These are phyloP conservation scores for Naganishia albida DNA, from an alignment of 1,284 basidiomycete genomes.

Conservation along the genomic window DNA sequence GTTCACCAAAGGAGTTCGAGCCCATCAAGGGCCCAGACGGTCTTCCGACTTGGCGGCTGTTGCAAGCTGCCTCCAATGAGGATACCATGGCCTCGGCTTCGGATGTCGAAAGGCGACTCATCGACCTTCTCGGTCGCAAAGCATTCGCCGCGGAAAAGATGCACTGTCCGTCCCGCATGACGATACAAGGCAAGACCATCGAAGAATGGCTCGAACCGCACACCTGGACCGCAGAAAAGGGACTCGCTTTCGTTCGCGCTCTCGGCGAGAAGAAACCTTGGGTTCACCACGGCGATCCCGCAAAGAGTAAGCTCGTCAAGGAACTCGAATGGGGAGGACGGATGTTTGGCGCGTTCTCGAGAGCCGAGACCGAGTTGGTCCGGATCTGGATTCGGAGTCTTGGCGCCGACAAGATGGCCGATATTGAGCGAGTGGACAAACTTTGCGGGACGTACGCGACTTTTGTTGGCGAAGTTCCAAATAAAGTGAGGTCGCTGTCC, in stretches of 20 bases:
- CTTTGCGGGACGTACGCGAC: conserved; percentile 14
- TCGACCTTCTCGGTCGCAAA: conserved; percentile 38
- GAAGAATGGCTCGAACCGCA: conserved; percentile 44
- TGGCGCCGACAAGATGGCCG: conserved; percentile 13
- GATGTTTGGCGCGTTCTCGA: conserved; percentile 48
- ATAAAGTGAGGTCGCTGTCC: conserved; percentile 5
- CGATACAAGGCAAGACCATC: conserved; percentile 37
- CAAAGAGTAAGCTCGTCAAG: conserved; percentile 38
- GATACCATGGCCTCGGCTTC: conserved; percentile 1
- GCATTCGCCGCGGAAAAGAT: conserved; percentile 38
- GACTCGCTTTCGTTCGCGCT: conserved; percentile 37
- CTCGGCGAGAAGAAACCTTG: conserved; percentile 38
- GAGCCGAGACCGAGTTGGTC: conserved; percentile 36
- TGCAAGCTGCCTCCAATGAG: not conserved
- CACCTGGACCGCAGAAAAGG: conserved; percentile 33
- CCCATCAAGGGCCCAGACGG: conserved; percentile 7
- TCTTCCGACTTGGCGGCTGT: conserved; percentile 11
- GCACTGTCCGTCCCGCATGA: conserved; percentile 41
- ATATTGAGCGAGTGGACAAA: not conserved
- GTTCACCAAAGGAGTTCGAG: conserved; percentile 36
- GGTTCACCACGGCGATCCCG: conserved; percentile 38
- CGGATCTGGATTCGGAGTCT: conserved; percentile 37
- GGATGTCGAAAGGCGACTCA: conserved; percentile 35
- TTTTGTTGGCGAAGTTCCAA: conserved; percentile 21
- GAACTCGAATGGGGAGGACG: conserved; percentile 44